These are phyloP conservation scores for Endothia cerciana DNA, from an alignment of 2,329 filamentous ascomycete species.

Conservation along the genomic window DNA sequence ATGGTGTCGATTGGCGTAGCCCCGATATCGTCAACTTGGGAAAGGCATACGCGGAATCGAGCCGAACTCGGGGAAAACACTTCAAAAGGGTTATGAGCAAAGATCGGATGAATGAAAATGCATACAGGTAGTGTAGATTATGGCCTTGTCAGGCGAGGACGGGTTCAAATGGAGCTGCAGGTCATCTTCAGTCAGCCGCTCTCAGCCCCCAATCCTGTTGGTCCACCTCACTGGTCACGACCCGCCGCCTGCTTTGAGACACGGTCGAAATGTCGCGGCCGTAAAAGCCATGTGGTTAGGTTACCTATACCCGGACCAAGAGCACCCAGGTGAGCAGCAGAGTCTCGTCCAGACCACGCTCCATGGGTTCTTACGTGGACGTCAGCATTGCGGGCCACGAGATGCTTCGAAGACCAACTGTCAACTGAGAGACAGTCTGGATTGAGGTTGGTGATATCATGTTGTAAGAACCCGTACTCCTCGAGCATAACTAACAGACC, in stretches of 20 bases:
- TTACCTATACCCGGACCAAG: neutral
- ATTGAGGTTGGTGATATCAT: no score
- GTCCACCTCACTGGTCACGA: neutral
- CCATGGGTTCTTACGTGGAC: neutral
- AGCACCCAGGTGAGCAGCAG: neutral
- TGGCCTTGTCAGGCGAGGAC: neutral
- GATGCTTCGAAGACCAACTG: neutral
- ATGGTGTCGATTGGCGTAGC: neutral
- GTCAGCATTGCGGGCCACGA: neutral
- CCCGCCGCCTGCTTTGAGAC: neutral
- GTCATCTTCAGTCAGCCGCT: slow-evolving; percentile 1
- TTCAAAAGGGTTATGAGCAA: neutral
- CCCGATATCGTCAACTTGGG: neutral
- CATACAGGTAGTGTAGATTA: neutral
- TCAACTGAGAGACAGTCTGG: neutral
- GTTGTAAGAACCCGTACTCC: no score
- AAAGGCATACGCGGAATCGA: neutral
- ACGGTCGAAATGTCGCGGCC: neutral
- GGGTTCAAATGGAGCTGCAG: neutral
- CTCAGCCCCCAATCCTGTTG: slow-evolving; percentile 1
- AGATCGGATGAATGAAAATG: neutral
- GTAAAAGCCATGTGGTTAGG: neutral
- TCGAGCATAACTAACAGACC: no score
- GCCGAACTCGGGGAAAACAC: neutral
- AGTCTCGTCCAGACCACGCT: neutral